Conservation (phyloP, 306 rosid species). For the Inga oerstediana region DNA sequence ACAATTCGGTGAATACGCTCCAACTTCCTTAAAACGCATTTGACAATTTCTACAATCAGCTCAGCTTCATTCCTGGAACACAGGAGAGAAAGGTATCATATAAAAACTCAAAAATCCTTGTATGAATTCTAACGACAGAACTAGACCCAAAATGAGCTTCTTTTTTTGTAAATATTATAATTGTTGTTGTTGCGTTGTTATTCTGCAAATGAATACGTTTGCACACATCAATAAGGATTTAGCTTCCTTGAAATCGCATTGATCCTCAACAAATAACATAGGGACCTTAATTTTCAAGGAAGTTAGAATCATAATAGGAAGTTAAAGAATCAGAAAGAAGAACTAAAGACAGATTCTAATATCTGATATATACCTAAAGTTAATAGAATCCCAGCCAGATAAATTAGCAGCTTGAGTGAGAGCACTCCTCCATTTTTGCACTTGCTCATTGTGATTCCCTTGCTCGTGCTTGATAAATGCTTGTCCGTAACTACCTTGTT, state of each 20-base stretch:
- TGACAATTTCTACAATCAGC: not conserved
- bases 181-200: not conserved
- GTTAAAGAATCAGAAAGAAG: not conserved
- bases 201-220: not conserved
- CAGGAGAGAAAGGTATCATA: not conserved
- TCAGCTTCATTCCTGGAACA: not conserved
- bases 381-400: not conserved
- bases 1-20: not conserved
- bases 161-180: too few species aligned
- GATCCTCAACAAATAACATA: not conserved
- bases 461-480: not conserved
- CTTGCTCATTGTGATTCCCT: not conserved
- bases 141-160: not conserved
- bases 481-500: not conserved
- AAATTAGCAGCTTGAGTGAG: constrained; percentile 7
- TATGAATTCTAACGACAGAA: not conserved
- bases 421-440: not conserved
- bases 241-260: not conserved
- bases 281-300: not conserved
- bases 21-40: not conserved
- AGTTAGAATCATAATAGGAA: not conserved
- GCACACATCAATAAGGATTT: not conserved
- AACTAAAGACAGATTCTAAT: not conserved
- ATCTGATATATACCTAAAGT: not conserved
- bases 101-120: not conserved